These are phyloP conservation scores for Sonneratia caseolaris DNA, from an alignment of 345 rosid species.

Conservation along the genomic window DNA sequence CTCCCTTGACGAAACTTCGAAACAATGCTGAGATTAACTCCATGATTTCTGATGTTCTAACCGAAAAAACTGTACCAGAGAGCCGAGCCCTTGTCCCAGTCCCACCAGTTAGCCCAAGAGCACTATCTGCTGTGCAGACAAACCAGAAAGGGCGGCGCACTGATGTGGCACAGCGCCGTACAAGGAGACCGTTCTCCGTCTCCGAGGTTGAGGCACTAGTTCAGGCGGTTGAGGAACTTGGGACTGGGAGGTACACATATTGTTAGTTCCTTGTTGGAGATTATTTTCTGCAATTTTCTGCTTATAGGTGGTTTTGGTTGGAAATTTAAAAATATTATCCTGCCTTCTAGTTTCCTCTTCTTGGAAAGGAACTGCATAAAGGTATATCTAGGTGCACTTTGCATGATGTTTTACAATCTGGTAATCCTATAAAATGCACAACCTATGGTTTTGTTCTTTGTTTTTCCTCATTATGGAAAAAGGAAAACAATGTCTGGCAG, in stretches of 20 bases:
- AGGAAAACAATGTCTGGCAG: neutral
- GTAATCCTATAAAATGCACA: neutral
- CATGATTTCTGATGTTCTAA: neutral
- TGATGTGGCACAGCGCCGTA: slow-evolving; percentile 81
- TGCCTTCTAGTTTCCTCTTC: neutral
- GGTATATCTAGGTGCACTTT: neutral
- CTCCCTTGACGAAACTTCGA: slow-evolving; percentile 17
- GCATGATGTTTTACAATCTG: neutral
- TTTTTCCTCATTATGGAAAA: neutral
- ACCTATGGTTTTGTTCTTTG: too few species aligned
- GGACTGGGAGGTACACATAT: slow-evolving; percentile 76
- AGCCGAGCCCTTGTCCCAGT: slow-evolving; percentile 65
- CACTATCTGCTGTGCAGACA: slow-evolving; percentile 55
- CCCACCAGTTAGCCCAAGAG: slow-evolving; percentile 34
- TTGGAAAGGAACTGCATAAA: neutral
- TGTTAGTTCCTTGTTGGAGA: neutral
- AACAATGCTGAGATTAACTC: slow-evolving; percentile 27
- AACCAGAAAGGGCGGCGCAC: slow-evolving; percentile 56
- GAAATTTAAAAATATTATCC: neutral
- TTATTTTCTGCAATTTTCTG: neutral
- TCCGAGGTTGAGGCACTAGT: slow-evolving; percentile 92
- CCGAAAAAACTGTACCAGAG: slow-evolving; percentile 36
- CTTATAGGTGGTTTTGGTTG: neutral
- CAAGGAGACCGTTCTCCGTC: slow-evolving; percentile 95
- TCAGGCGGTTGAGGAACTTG: slow-evolving; percentile 79